Base-by-base conservation (phyloP, 768 basidiomycete species). In the Tylopilus rubrobrunneus region DNA sequence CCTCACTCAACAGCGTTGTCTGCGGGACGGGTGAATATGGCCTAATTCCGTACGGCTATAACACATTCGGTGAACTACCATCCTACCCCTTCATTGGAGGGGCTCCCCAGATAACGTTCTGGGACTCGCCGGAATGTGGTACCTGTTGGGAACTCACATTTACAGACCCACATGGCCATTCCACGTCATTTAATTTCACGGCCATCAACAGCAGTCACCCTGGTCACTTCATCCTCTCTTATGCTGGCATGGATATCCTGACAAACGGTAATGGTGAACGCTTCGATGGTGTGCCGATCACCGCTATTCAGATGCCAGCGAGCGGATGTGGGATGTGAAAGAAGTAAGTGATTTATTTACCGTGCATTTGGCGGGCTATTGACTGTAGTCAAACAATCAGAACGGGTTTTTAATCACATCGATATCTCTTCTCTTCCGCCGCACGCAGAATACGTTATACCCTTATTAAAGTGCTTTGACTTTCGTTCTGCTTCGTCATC, bases 101-200 rank as follows among this genome's bases (percentile, higher is more conserved):
- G 2, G 78, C 75, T 0, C 71, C 73, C 10, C 79, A 75, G 42
- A 71, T 86, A 52, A 66, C 67, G 5, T 78, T 75, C 27, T 85
- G 70, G 68, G 75, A 81, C 64, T 84, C 82, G 2, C 56, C 66
- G 1, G 69, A 72, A 40, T 87, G 85, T 59, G 83, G 83, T 2
- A 74, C 76, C 21, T 86, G 85, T 67, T 87, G 82, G 81, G 51
- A 73, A 54, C 65, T 86, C 58, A 76, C 79, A 5, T 85, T 76
- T 66, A 72, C 73, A 39, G 9, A 55, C 49, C 25, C 55, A 4
- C 45, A 57, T 7, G 71, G 72, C 8, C 58, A 52, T 1, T 62
- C 60, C 21, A 73, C 55, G 49, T 76, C 65, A 49, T 72, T 83
- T 65, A 75, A 74, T 41, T 64, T 85, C 14, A 66, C 79, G 2